Conservation (phyloP, 2,329 filamentous ascomycete species). For the Aspergillus carbonarius region DNA sequence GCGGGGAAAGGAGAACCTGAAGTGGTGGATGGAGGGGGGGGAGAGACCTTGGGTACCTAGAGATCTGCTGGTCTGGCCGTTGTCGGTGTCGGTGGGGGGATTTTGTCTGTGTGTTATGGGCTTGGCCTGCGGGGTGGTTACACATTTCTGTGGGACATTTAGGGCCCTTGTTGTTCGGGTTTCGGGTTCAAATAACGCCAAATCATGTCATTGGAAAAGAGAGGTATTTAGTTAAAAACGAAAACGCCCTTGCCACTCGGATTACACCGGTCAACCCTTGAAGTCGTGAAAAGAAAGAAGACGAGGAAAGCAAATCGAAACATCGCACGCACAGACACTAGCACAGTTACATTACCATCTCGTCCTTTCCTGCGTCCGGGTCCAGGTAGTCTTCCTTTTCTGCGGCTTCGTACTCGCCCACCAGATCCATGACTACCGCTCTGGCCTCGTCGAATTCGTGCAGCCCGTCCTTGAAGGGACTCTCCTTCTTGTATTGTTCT, state of each 20-base stretch:
- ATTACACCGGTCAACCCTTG: conserved; percentile 19
- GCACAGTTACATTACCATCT: conserved; percentile 25
- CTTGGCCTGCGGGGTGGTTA: neutral
- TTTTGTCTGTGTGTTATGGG: neutral
- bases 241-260: conserved; percentile 20
- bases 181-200: neutral
- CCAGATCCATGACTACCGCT: conserved; percentile 86
- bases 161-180: neutral
- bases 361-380: conserved; percentile 59
- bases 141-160: neutral
- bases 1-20: too few species aligned
- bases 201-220: conserved; percentile 6
- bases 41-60: too few species aligned
- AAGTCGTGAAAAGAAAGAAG: conserved; percentile 13
- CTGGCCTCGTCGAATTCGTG: conserved; percentile 94
- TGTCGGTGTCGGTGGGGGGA: neutral
- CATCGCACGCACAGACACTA: neutral
- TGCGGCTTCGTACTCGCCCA: conserved; percentile 93
- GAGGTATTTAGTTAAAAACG: neutral
- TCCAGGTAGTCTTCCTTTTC: conserved; percentile 88
- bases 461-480: conserved; percentile 86
- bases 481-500: conserved; percentile 93
- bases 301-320: conserved; percentile 14
- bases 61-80: neutral
- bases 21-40: too few species aligned